Base-by-base conservation (phyloP, 495 filamentous ascomycete genomes). In the Aspergillus coremiiformis region DNA sequence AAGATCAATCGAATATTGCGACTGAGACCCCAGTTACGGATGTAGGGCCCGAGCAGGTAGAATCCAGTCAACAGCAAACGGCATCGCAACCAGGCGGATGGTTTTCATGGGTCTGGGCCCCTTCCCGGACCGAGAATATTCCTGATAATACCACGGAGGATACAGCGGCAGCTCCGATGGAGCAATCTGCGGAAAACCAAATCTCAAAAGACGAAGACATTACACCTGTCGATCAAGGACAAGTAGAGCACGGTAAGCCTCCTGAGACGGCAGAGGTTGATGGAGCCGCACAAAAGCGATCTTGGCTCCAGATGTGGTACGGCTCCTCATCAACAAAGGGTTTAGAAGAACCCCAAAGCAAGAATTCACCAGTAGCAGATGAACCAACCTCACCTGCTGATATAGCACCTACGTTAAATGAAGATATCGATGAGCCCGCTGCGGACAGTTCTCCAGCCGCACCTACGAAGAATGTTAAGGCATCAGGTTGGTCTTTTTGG, bases 401-500 rank as follows among this genome's bases (percentile, higher is more conserved):
- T 24, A 8, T 44, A 5, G 47, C 46, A 42, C 12, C 62, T 58
- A 45, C 50, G 53, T 22, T 51, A 27, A 44, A 53, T 46, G 49
- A 66, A 49, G 52, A 57, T 11, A 10, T 19, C 19, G 26, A 44
- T 10, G 26, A 26, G 1, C 1, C 5, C 4, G 14, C 5, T 26
- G 24, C 58, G 0, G 61, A 52, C 23, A 42, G 61, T 20, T 15
- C 51, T 14, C 33, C 43, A 8, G 66, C 73, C 9, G 62, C 69
- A 30, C 51, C 65, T 44, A 66, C 62, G 24, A 53, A 53, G 22
- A 57, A 49, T 48, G 48, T 58, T 11, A 80, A 75, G 53, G 77
- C 84, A 17, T 86, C 86, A 6, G 86, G 84, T 1, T 94, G 89
- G 89, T 88, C 84, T 0, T 94, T 94, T 55, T 94, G 86, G 86